Conservation (phyloP, 305 asterid genomes). For the Rubia tinctorum region DNA sequence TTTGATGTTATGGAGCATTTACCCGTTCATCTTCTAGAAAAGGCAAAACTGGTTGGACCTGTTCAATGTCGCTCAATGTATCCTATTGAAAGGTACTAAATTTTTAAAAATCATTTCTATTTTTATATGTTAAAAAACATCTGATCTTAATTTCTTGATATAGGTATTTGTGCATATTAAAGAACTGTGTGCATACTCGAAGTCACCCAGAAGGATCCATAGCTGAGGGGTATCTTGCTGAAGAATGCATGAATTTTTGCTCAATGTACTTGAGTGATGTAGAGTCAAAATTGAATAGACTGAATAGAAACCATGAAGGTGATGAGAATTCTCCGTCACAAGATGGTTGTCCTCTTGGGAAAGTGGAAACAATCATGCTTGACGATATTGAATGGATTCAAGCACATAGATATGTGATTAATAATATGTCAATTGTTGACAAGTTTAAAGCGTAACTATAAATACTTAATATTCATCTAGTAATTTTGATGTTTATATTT, state of each 20-base stretch:
- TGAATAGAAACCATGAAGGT: background rate
- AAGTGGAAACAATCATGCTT: background rate
- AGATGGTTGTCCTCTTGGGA: background rate
- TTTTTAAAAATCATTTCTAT: background rate
- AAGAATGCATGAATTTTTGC: constrained; percentile 13
- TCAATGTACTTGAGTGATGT: constrained; percentile 1
- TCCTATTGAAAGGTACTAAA: constrained; percentile 8
- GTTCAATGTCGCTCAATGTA: constrained; percentile 21
- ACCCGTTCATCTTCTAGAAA: constrained; percentile 9
- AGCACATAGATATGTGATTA: constrained; percentile 1
- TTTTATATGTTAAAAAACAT: too few relatives aligned
- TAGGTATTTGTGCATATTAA: constrained; percentile 4
- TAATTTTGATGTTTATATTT: background rate
- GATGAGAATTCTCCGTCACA: background rate
- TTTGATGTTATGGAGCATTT: constrained; percentile 16
- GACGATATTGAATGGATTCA: constrained; percentile 7
- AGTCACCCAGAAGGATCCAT: constrained; percentile 4
- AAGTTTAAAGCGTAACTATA: background rate
- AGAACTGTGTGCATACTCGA: constrained; percentile 1
- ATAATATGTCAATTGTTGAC: background rate
- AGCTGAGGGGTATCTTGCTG: background rate
- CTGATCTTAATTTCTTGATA: background rate
- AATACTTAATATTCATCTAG: too few relatives aligned
- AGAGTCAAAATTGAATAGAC: background rate
- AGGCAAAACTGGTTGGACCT: constrained; percentile 23